Conservation (phyloP, 352 stramenopile genomes). For the Halophytophthora polymorphica region DNA sequence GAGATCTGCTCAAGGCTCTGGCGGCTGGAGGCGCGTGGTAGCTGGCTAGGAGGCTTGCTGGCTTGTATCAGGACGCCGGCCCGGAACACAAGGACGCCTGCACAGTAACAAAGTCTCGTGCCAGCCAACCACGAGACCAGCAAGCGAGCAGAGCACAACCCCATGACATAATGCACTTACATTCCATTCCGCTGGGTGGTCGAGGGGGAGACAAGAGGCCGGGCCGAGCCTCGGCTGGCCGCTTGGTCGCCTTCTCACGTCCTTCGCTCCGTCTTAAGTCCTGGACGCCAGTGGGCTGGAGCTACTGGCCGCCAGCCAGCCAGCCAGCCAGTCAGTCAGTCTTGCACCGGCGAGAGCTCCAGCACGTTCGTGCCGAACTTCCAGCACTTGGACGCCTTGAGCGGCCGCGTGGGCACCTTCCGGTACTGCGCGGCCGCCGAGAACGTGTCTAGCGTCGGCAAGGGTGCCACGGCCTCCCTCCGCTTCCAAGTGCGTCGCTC, state of each 20-base stretch:
- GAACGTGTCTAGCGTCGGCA: slow-evolving; percentile 17
- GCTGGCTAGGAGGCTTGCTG: slow-evolving; percentile 1
- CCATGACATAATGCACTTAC: slow-evolving; percentile 29
- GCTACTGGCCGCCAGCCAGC: slow-evolving; percentile 2
- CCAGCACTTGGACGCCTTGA: slow-evolving; percentile 78
- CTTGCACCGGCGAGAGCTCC: slow-evolving; percentile 25
- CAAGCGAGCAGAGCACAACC: neutral
- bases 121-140: neutral
- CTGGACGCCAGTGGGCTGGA: slow-evolving; percentile 4
- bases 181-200: slow-evolving; percentile 10
- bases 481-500: slow-evolving; percentile 20
- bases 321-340: too few relatives aligned
- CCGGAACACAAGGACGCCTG: too few relatives aligned
- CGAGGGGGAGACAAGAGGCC: too few relatives aligned
- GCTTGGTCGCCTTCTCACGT: too few relatives aligned
- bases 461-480: slow-evolving; percentile 16
- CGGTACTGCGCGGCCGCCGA: slow-evolving; percentile 44
- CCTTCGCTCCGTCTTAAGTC: slow-evolving; percentile 8
- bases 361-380: slow-evolving; percentile 40
- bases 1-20: slow-evolving; percentile 49
- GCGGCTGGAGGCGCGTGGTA: slow-evolving; percentile 19
- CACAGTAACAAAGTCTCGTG: too few relatives aligned
- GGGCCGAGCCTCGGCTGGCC: too few relatives aligned
- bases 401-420: slow-evolving; percentile 58
- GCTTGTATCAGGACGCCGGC: too few relatives aligned